These are phyloP conservation scores for Acanthamoeba healyi DNA, from an alignment of 208 protist species.

Conservation along the genomic window DNA sequence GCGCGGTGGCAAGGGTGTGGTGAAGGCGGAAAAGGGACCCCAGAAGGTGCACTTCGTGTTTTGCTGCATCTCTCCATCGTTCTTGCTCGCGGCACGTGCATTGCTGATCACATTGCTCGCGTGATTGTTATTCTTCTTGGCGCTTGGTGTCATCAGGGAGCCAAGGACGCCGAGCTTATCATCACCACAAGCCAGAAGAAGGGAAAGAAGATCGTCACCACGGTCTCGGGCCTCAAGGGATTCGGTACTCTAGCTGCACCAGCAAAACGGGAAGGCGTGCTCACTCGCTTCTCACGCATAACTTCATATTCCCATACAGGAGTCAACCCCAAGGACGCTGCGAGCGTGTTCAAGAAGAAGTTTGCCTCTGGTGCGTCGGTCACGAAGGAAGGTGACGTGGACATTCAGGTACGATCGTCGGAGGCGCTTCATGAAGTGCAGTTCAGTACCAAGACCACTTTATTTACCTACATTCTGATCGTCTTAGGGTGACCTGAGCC, in stretches of 20 bases:
- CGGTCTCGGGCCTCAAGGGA: conserved; percentile 26
- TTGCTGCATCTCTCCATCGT: not conserved
- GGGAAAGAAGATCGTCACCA: conserved; percentile 56
- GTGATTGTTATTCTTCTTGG: not conserved
- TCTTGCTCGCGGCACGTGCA: not conserved
- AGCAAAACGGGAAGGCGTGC: not conserved
- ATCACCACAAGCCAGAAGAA: conserved; percentile 42
- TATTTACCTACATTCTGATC: not conserved
- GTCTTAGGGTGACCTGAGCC: conserved; percentile 32
- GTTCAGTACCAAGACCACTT: too few species aligned
- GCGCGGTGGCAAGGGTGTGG: conserved; percentile 48
- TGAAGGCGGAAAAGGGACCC: conserved; percentile 36
- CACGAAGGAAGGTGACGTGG: conserved; percentile 52
- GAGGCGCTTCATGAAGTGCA: too few species aligned
- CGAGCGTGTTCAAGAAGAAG: conserved; percentile 71
- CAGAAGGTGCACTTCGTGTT: conserved; percentile 3
- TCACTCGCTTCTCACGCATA: not conserved
- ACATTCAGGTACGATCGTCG: conserved; percentile 68
- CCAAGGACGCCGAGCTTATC: not conserved
- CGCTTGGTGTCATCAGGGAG: not conserved
- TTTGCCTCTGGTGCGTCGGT: conserved; percentile 52
- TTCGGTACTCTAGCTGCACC: not conserved
- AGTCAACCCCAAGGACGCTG: conserved; percentile 61
- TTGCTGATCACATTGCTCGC: not conserved
- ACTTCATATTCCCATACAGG: not conserved